Percentiles rank a stretch among this genome's conserved stretches.
These are phyloP conservation scores for Exophiala spinifera DNA, from an alignment of 2,329 filamentous ascomycete genomes.

Conservation along the genomic window DNA sequence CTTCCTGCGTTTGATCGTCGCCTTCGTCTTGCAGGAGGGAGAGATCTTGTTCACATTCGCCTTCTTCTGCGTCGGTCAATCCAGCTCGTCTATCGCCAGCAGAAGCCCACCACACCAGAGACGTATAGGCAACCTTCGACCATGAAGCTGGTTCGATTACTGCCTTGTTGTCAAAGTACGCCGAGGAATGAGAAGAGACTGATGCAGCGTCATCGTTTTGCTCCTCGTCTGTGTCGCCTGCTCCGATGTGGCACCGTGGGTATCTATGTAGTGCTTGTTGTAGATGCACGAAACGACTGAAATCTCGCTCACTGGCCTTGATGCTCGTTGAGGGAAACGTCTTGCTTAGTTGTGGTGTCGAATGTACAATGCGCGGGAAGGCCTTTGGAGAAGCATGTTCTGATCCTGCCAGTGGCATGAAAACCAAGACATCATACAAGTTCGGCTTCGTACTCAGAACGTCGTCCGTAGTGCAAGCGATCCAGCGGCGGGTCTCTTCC, in stretches of 20 bases:
- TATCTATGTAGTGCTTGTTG: constrained; percentile 55
- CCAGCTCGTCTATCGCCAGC: constrained; percentile 59
- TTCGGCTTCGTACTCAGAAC: constrained; percentile 82
- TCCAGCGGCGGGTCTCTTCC: constrained; percentile 63
- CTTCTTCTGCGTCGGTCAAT: constrained; percentile 53
- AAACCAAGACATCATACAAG: constrained; percentile 86
- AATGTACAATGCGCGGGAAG: constrained; percentile 73
- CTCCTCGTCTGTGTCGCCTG: constrained; percentile 30
- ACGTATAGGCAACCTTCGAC: constrained; percentile 59
- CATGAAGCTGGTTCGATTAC: constrained; percentile 58
- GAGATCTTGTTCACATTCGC: constrained; percentile 45
- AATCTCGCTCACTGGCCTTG: constrained; percentile 85
- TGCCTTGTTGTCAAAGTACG: constrained; percentile 40
- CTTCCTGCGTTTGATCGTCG: constrained; percentile 41
- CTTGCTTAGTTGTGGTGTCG: constrained; percentile 31
- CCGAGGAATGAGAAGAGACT: constrained; percentile 34
- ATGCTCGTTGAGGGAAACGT: constrained; percentile 59
- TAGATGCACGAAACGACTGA: constrained; percentile 72
- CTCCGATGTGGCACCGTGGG: constrained; percentile 20
- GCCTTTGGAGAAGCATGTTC: constrained; percentile 54
- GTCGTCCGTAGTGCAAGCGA: constrained; percentile 93
- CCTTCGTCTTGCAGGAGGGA: constrained; percentile 39
- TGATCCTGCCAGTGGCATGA: constrained; percentile 64
- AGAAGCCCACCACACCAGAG: constrained; percentile 67
- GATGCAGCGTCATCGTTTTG: constrained; percentile 39